A percentile compares a stretch with the other conserved stretches of the same genome.
Conservation (phyloP, 768 basidiomycete species). For the Cyclocybe cylindracea region DNA sequence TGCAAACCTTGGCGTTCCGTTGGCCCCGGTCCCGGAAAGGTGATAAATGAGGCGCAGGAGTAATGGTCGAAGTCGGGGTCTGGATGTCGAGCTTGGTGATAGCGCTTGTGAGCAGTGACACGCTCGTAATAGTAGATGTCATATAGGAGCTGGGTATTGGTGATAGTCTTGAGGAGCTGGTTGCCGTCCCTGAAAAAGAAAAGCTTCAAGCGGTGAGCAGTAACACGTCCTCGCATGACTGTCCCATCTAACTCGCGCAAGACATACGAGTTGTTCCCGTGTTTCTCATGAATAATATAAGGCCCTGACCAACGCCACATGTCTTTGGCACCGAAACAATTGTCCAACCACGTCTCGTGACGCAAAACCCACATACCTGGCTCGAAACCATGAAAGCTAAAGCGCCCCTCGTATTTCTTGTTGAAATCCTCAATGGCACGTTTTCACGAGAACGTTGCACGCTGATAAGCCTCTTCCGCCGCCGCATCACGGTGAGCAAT, state of each 20-base stretch:
- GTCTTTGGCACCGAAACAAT: conserved; percentile 29
- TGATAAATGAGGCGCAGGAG: too few relatives aligned
- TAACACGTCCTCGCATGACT: conserved; percentile 15
- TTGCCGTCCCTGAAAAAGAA: conserved; percentile 17
- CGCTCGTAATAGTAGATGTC: not conserved
- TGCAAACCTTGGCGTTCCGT: too few relatives aligned
- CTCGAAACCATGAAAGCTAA: conserved; percentile 18
- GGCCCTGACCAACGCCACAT: conserved; percentile 29
- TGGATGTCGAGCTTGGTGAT: too few relatives aligned
- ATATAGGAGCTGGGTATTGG: not conserved
- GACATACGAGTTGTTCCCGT: conserved; percentile 9
- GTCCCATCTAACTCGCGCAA: conserved; percentile 21
- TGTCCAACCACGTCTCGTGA: conserved; percentile 30
- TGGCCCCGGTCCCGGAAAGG: too few relatives aligned
- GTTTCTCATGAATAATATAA: conserved; percentile 24
- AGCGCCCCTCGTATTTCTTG: conserved; percentile 6
- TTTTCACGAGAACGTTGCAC: conserved; percentile 9
- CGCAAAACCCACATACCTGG: conserved; percentile 29
- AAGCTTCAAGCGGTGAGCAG: conserved; percentile 12
- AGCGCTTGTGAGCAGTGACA: too few relatives aligned
- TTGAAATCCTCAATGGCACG: conserved; percentile 24
- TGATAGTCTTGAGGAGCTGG: conserved; percentile 16
- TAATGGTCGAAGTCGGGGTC: too few relatives aligned
- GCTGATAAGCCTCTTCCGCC: conserved; percentile 9
- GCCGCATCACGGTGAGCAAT: conserved; percentile 19